Evolutionary conservation across 140 eudicot genomes (phyloP), one percentile per base, ranked within the genome.

Genomic region (Ambrosia hybrid): DNA sequence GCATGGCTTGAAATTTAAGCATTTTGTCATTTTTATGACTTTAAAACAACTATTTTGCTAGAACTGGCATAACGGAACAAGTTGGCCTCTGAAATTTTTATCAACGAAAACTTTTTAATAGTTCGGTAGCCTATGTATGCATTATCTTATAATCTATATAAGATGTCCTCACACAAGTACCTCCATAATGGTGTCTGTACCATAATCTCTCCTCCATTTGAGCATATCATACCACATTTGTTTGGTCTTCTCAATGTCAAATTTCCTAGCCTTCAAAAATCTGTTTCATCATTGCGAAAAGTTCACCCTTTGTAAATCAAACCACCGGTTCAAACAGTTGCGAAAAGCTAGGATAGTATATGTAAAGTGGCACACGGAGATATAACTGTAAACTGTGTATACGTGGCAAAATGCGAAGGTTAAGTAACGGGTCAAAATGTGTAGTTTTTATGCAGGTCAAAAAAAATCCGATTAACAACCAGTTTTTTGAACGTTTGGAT

Each of bases 211-310:
- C 83, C 97, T 90, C 97, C 97, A 87, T 73, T 85, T 85, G 78
- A 90, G 73, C 97, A 90, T 90, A 80, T 88, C 97, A 36, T 90
- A 68, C 97, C 97, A 90, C 97, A 90, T 90, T 78, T 87, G 97
- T 77, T 90, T 90, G 30, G 95, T 81, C 80, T 90, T 90, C 81
- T 90, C 97, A 39, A 90, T 81, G 65, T 90, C 96, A 70, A 90
- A 87, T 51, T 87, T 90, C 75, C 96, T 85, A 57, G 96, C 96
- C 89, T 72, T 90, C 84, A 90, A 74, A 76, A 91, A 91, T 67
- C 97, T 91, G 87, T 55, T 61, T 37, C 57, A 57, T 36, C 33
- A 51, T 14, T 5, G 49, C 52, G 57, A 65, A 52, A 66, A 75
- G 9, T 39, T 45, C 56, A 69, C 7, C 53, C 30, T 6, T 17